Evolutionary conservation across 306 rosid species (phyloP).

Genomic region (Cercis canadensis): DNA sequence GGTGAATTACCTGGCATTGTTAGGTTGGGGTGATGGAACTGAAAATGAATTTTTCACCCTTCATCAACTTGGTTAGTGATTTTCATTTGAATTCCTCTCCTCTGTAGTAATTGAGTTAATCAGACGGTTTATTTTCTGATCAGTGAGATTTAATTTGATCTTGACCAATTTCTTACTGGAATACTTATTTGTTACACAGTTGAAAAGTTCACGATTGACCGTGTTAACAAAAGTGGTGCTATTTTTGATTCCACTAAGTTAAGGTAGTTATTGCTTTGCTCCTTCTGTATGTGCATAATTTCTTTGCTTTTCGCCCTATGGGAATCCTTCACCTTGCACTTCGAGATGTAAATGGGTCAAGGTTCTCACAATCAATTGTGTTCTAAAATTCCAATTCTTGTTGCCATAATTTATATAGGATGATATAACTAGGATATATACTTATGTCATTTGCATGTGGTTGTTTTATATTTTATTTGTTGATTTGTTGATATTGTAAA

Average conservation of each 20-base stretch:
- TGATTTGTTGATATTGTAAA: constrained; percentile 21
- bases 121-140: constrained; percentile 13
- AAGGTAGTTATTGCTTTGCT: constrained; percentile 51
- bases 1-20: constrained; percentile 91
- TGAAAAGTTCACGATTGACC: constrained; percentile 83
- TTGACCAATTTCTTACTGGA: constrained; percentile 30
- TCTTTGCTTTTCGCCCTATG: constrained; percentile 2
- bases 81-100: constrained; percentile 32
- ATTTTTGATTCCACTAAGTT: constrained; percentile 80
- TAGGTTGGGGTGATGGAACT: constrained; percentile 99
- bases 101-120: constrained; percentile 1
- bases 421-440: constrained; percentile 16
- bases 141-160: constrained; percentile 1
- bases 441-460: constrained; percentile 15
- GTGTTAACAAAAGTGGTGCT: constrained; percentile 94
- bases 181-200: constrained; percentile 53
- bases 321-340: neutral
- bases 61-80: constrained; percentile 80
- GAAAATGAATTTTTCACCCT: constrained; percentile 88
- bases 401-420: neutral
- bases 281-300: constrained; percentile 18
- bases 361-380: neutral
- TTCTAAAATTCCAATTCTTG: neutral
- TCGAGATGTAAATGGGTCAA: constrained; percentile 15
- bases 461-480: neutral